These are phyloP conservation scores for Fusarium phyllophilum DNA, from an alignment of 2,329 filamentous ascomycete species.

Conservation along the genomic window DNA sequence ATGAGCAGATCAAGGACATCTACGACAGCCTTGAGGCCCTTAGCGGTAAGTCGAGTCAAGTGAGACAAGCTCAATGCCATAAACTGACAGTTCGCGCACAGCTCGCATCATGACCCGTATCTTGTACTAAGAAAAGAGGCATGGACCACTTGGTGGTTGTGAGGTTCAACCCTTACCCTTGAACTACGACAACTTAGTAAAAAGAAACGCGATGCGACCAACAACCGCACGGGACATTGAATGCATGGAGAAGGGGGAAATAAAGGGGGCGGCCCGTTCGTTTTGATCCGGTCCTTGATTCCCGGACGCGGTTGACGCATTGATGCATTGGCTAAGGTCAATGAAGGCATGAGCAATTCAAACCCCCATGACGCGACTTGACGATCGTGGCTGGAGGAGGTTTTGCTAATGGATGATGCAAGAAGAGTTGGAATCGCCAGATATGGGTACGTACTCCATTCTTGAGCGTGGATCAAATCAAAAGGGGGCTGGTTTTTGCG, in stretches of 20 bases:
- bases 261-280: conserved; percentile 33
- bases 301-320: conserved; percentile 30
- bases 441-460: conserved; percentile 12
- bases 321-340: conserved; percentile 31
- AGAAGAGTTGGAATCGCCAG: conserved; percentile 18
- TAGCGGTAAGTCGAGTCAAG: conserved; percentile 68
- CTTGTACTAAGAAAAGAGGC: conserved; percentile 52
- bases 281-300: conserved; percentile 25
- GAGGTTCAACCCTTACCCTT: conserved; percentile 30
- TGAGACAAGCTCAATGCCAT: not conserved
- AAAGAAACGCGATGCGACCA: conserved; percentile 29
- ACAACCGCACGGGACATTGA: conserved; percentile 17
- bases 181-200: conserved; percentile 1
- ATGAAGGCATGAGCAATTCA: conserved; percentile 13
- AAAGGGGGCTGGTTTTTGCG: conserved; percentile 39
- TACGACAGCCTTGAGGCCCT: conserved; percentile 84
- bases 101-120: conserved; percentile 60
- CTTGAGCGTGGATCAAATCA: conserved; percentile 25
- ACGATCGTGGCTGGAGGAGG: conserved; percentile 20
- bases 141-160: conserved; percentile 8
- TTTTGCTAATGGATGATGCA: not conserved
- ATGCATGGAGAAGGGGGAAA: conserved; percentile 20
- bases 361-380: conserved; percentile 13
- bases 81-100: conserved; percentile 38
- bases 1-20: conserved; percentile 84